Evolutionary conservation across 306 rosid genomes (phyloP).

Genomic region (Sindora glabra): DNA sequence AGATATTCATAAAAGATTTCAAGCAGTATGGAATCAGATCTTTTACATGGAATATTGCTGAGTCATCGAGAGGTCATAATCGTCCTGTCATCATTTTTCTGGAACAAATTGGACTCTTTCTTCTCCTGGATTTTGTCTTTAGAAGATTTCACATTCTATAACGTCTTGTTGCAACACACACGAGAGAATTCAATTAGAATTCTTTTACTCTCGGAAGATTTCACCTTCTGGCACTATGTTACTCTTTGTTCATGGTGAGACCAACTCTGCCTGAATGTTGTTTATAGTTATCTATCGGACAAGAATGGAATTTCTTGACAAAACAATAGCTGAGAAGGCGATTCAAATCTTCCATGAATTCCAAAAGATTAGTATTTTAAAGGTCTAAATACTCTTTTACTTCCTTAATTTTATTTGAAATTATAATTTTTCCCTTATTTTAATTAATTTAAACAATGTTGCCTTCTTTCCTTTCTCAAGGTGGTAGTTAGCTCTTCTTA

Average conservation of each 20-base stretch:
- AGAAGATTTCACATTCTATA: slow-evolving; percentile 32
- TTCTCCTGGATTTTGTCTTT: slow-evolving; percentile 10
- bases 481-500: too few species aligned
- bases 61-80: slow-evolving; percentile 11
- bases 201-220: slow-evolving; percentile 11
- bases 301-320: slow-evolving; percentile 8
- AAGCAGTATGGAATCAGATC: slow-evolving; percentile 8
- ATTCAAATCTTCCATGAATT: background rate
- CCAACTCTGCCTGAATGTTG: slow-evolving; percentile 7
- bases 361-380: too few species aligned
- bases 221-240: slow-evolving; percentile 7
- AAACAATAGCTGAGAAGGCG: background rate
- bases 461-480: too few species aligned
- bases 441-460: too few species aligned
- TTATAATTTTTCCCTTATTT: too few species aligned
- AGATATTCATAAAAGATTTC: too few species aligned
- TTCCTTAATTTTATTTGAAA: too few species aligned
- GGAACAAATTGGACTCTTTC: slow-evolving; percentile 27
- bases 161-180: slow-evolving; percentile 20
- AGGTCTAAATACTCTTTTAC: too few species aligned
- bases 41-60: slow-evolving; percentile 6
- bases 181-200: slow-evolving; percentile 22
- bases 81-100: slow-evolving; percentile 11
- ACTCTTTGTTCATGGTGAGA: slow-evolving; percentile 13
- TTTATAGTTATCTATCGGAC: background rate